Percentiles rank a stretch among this genome's conserved stretches.
phyloP scores from a whole-genome alignment of 768 basidiomycete species.

The Clitopilus hobsonii region DNA sequence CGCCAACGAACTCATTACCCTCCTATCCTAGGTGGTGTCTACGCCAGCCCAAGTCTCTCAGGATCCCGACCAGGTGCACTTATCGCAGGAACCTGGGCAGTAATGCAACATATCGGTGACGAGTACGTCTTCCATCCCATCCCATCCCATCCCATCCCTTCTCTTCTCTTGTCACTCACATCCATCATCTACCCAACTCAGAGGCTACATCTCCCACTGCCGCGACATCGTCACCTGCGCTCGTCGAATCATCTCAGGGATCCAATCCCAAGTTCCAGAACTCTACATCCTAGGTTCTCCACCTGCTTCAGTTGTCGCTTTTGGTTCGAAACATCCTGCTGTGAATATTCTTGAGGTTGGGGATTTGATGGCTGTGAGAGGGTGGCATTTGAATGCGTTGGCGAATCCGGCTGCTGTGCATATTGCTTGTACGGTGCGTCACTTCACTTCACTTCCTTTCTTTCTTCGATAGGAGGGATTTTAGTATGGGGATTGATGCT shows the following conservation, averaged over 20 bases:
- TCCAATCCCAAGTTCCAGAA: slow-evolving; percentile 69
- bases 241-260: slow-evolving; percentile 61
- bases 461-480: too few relatives aligned
- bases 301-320: slow-evolving; percentile 86
- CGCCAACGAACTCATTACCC: not conserved
- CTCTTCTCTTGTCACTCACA: slow-evolving; percentile 4
- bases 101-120: slow-evolving; percentile 89
- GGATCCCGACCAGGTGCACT: slow-evolving; percentile 92
- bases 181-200: slow-evolving; percentile 20
- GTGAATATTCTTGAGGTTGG: slow-evolving; percentile 87
- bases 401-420: slow-evolving; percentile 79
- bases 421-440: slow-evolving; percentile 86
- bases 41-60: slow-evolving; percentile 84
- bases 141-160: not conserved
- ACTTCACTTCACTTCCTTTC: not conserved
- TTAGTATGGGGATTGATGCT: too few relatives aligned
- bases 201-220: slow-evolving; percentile 88
- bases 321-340: slow-evolving; percentile 57
- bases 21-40: slow-evolving; percentile 64
- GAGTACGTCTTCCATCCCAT: slow-evolving; percentile 44
- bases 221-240: slow-evolving; percentile 74
- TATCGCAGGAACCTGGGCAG: slow-evolving; percentile 95
- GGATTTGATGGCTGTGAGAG: slow-evolving; percentile 77
- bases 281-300: slow-evolving; percentile 89
- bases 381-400: slow-evolving; percentile 92